A percentile compares a stretch with the other conserved stretches of the same genome.
phyloP scores from a whole-genome alignment of 176 grass and related monocot genomes.

The Eleusine indica region DNA sequence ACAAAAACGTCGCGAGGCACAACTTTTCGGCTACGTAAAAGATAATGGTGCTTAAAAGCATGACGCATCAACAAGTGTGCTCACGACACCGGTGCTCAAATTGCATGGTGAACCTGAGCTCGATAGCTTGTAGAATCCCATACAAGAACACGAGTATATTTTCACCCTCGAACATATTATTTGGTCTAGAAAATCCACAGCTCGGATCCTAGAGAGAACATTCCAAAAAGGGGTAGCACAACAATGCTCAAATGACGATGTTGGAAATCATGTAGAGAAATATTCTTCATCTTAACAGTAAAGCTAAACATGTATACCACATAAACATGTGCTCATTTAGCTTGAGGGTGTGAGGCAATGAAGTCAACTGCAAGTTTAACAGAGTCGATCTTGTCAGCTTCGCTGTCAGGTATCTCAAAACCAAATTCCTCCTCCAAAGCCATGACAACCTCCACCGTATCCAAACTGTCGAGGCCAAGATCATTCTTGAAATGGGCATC shows the following conservation, averaged over 20 bases:
- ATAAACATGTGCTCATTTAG: conserved; percentile 34
- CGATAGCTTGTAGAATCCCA: not conserved
- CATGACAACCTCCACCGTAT: conserved; percentile 57
- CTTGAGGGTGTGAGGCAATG: conserved; percentile 56
- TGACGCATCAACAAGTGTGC: not conserved
- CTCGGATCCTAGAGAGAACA: not conserved
- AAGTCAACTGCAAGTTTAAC: conserved; percentile 58
- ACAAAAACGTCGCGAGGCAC: no score
- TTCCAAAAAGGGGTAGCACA: not conserved
- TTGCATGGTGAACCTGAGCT: not conserved
- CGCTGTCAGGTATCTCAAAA: conserved; percentile 57
- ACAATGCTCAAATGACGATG: not conserved
- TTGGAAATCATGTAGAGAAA: not conserved
- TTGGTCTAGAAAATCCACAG: not conserved
- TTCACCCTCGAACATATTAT: conserved; percentile 46
- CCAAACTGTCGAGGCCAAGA: conserved; percentile 62
- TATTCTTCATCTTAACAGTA: not conserved
- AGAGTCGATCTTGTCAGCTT: conserved; percentile 62
- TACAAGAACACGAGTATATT: conserved; percentile 22
- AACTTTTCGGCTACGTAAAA: no score
- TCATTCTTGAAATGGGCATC: conserved; percentile 66
- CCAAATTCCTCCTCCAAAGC: conserved; percentile 61
- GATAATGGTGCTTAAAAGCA: not conserved
- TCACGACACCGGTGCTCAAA: not conserved
- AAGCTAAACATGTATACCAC: conserved; percentile 16